Base-by-base conservation (phyloP, 345 rosid species). In the Acer negundo region DNA sequence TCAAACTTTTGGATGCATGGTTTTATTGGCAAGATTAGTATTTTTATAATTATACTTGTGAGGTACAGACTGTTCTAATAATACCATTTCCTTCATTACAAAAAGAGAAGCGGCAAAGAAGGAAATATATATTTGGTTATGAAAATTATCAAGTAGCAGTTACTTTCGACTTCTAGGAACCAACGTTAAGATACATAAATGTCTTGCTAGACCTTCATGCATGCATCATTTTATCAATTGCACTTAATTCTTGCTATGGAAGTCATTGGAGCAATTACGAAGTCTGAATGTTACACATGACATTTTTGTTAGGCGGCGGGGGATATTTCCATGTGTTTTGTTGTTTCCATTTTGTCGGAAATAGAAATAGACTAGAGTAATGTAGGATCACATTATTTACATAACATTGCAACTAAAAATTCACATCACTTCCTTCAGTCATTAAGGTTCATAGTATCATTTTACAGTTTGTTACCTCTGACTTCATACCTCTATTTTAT, bases 1-100 rank as follows among this genome's bases (percentile, higher is more conserved):
- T 11, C 16, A 2, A 13, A 40, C 35, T 49, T 80, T 55, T 55
- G 74, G 53, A 75, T 75, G 62, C 59, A 62, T 31, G 7, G 15
- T 68, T 56, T 24, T 26, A 44, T 44, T 26, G 66, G 42, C 55
- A 19, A 62, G 17, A 38, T 2, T 68, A 22, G 19, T 6, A 15
- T 55, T 64, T 63, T 51, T 1, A 22, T 20, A 49, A 20, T 16
- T 44, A 67, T 47, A n/a, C 9, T 24, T 69, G 35, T 49, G 56
- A 31, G 19, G 26, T 66, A 58, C 24, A 58, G 62, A 58, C 22
- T 24, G 6, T 24, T 51, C 17, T 11, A 7, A 26, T 70, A 22
- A 51, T 12, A 49, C 11, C 15, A 7, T 70, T 71, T 71, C 23
- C 35, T 1, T 19, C 15, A 10, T 28, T 53, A 28, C 74, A 28